Evolutionary conservation across 768 basidiomycete genomes (phyloP), one percentile per base, ranked within the genome.

Genomic region (Collybia mongolica): DNA sequence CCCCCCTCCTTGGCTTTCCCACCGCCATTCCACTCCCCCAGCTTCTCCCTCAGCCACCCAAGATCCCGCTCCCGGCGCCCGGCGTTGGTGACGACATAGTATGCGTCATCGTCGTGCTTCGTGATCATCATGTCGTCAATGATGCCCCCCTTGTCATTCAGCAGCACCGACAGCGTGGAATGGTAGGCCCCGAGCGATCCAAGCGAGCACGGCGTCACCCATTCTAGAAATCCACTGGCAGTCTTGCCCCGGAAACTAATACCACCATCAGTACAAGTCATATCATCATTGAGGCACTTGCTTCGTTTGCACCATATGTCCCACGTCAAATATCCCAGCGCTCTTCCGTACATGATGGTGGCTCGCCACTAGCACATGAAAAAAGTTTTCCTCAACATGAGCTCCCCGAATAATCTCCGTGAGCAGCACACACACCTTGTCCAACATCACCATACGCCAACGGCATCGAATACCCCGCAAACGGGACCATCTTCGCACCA

Each of bases 301-400:
- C 92, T 83, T 88, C 28, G 84, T 83, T 66, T 98, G 96, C 14
- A 98, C 90, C 96, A 99, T 99, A 68, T 99, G 97, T 18, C 92
- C 92, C 22, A 99, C 97, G 62, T 99, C 97, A 65, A 99, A 99
- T 26, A 99, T 74, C 0, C 94, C 94, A 0, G 82, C 90, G 29
- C 78, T 79, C 11, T 72, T 80, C 37, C 97, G 84, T 44, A 95
- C 90, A 61, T 98, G 88, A 39, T 87, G 82, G 68, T 99, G 96
- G 58, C 91, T 93, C 7, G 87, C 84, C 46, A 92, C 95, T 97
- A 65, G 24, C 39, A 39, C 35, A 39, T 38, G 11, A 23, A 39
- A 3, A 39, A 29, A n/a, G n/a, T n/a, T n/a, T 23, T 3, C 11
- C 6, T 40, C 17, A 41, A 45, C 32, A 14, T 32, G 11, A 32